phyloP scores from a whole-genome alignment of 2,329 filamentous ascomycete species.

The Diaporthe sp. region DNA sequence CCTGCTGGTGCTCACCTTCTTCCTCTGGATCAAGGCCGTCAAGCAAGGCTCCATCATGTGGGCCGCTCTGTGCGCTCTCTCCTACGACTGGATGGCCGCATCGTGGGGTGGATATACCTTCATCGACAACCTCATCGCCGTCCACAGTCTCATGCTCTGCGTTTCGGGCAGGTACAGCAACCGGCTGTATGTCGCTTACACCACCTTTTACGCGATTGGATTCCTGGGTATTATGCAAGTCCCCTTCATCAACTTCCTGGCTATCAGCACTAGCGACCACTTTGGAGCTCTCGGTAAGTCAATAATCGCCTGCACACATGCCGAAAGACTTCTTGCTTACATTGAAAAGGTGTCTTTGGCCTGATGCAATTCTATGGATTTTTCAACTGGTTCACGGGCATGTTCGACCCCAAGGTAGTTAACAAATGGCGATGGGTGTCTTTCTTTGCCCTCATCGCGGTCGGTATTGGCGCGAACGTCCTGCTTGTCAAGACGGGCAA shows the following conservation, averaged over 20 bases:
- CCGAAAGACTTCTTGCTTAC: constrained; percentile 39
- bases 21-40: constrained; percentile 97
- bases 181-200: constrained; percentile 95
- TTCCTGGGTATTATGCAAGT: constrained; percentile 99
- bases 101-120: constrained; percentile 99
- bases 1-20: constrained; percentile 98
- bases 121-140: constrained; percentile 95
- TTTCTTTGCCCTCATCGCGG: constrained; percentile 78
- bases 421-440: constrained; percentile 86
- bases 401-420: constrained; percentile 93
- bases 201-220: constrained; percentile 96
- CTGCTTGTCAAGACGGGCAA: constrained; percentile 87
- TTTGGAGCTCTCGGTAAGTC: constrained; percentile 91
- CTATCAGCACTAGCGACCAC: constrained; percentile 96
- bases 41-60: constrained; percentile 97
- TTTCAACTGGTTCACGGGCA: constrained; percentile 89
- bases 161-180: constrained; percentile 98
- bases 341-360: constrained; percentile 83
- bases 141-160: constrained; percentile 93
- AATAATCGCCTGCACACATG: background rate
- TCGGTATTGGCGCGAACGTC: constrained; percentile 84
- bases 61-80: constrained; percentile 93
- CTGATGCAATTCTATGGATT: constrained; percentile 94
- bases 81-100: constrained; percentile 99
- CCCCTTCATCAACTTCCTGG: constrained; percentile 97